Conservation (phyloP, 2,329 filamentous ascomycete genomes). For the Ilyonectria sp. region DNA sequence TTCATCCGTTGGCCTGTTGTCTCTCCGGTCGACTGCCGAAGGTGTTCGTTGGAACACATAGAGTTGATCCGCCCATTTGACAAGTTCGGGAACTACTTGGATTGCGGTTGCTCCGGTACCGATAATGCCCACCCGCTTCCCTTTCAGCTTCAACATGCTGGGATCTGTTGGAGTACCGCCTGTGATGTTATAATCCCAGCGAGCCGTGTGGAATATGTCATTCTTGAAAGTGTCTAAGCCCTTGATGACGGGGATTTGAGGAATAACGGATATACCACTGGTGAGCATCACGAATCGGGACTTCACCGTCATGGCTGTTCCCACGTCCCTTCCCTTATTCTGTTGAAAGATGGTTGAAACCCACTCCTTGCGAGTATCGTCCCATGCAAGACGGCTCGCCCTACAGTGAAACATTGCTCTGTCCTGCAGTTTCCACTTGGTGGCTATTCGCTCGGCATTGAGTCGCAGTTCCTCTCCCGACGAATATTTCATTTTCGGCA, state of each 20-base stretch:
- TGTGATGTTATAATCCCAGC: constrained; percentile 21
- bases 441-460: background rate
- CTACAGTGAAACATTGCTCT: no score
- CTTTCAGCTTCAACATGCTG: background rate
- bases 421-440: no score
- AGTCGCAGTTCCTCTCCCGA: constrained; percentile 56
- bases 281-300: constrained; percentile 49
- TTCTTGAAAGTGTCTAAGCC: constrained; percentile 2
- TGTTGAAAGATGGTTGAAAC: constrained; percentile 43
- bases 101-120: constrained; percentile 9
- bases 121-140: background rate
- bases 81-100: background rate
- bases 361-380: constrained; percentile 50
- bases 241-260: constrained; percentile 6
- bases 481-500: constrained; percentile 68
- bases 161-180: constrained; percentile 2
- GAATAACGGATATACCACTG: background rate
- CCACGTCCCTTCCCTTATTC: no score
- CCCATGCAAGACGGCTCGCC: no score
- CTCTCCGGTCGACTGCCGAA: background rate
- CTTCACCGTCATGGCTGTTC: constrained; percentile 29
- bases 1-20: background rate
- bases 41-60: constrained; percentile 17
- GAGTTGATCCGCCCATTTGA: constrained; percentile 3
- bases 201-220: constrained; percentile 16